Conservation (phyloP, 352 stramenopile species). For the Aphanomyces cochlioides region DNA sequence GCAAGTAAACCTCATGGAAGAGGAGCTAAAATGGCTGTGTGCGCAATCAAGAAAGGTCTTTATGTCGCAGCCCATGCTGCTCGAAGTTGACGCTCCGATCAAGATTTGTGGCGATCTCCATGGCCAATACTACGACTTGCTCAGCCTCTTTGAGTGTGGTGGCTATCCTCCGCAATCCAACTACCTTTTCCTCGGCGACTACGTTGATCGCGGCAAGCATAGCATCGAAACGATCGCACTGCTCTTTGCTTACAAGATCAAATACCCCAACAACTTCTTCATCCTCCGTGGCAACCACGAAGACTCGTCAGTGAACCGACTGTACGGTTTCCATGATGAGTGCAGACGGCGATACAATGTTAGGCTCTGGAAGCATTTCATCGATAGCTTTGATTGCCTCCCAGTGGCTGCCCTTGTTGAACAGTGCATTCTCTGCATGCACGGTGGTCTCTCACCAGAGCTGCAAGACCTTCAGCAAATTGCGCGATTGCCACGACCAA, state of each 20-base stretch:
- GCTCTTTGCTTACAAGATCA: constrained; percentile 84
- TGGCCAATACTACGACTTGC: constrained; percentile 97
- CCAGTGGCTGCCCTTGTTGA: constrained; percentile 98
- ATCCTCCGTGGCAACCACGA: constrained; percentile 82
- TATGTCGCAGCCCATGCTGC: constrained; percentile 90
- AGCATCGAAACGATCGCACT: constrained; percentile 81
- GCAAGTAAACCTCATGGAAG: constrained; percentile 94
- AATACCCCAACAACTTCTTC: constrained; percentile 83
- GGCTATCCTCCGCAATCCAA: constrained; percentile 84
- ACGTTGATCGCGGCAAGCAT: constrained; percentile 86
- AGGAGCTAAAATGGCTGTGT: constrained; percentile 97
- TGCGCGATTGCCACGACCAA: constrained; percentile 91
- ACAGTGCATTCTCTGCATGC: constrained; percentile 99
- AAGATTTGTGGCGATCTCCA: constrained; percentile 98
- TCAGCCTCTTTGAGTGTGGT: constrained; percentile 92
- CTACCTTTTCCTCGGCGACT: constrained; percentile 81
- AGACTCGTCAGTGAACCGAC: constrained; percentile 71
- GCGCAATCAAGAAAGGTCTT: constrained; percentile 94
- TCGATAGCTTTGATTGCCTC: constrained; percentile 90
- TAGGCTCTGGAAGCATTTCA: constrained; percentile 98
- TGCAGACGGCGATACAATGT: constrained; percentile 92
- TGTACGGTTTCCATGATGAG: constrained; percentile 83
- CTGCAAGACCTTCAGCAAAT: constrained; percentile 91
- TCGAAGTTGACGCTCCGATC: constrained; percentile 93
- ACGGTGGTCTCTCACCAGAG: constrained; percentile 95